Base-by-base conservation (phyloP, 1,139 yeast genomes). In the Yamadazyma friedrichii region DNA sequence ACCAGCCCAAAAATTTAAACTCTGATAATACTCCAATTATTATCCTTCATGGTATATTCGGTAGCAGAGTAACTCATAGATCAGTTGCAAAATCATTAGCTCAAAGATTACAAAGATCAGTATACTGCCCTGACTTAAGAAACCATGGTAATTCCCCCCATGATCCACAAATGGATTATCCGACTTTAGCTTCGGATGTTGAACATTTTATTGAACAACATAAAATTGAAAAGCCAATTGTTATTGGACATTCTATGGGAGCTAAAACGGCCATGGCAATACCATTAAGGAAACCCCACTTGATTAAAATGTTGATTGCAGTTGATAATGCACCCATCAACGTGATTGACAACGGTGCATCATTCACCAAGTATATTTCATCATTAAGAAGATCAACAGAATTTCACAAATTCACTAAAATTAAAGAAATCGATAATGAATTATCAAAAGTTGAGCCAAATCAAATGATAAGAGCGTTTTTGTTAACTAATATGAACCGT, bases 191-290 rank as follows among this genome's bases (percentile, higher is more conserved):
- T 1, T 84, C 88, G 0, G 98, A 93, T 60, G 89, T 93, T 17
- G 89, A 83, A 54, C 55, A 63, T 27, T 93, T 91, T 58, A 74
- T 89, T 12, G 70, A 78, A 15, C 52, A 62, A 0, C 48, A 82
- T 10, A 65, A 67, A 25, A 53, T 53, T 24, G 46, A 52, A n/a
- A 65, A 74, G 31, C 87, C 94, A 0, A 78, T 88, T 15, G 50
- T 93, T 16, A 71, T 93, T 20, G 98, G 98, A 1, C 98, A 91
- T 61, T 89, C 97, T 0, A 89, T 93, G 97, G 98, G 98, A 6
- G 98, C 96, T 9, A 93, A 93, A 56, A 77, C 91, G 0, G 96
- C 86, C 3, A 91, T 93, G 98, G 88, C 93, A 0, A 70, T 87
- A 4, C 84, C 91, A 0, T 67, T 93, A 46, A 71, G 88, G 39